Evolutionary conservation across 2,329 filamentous ascomycete species (phyloP).

Genomic region (Xenoacremonium recifei): DNA sequence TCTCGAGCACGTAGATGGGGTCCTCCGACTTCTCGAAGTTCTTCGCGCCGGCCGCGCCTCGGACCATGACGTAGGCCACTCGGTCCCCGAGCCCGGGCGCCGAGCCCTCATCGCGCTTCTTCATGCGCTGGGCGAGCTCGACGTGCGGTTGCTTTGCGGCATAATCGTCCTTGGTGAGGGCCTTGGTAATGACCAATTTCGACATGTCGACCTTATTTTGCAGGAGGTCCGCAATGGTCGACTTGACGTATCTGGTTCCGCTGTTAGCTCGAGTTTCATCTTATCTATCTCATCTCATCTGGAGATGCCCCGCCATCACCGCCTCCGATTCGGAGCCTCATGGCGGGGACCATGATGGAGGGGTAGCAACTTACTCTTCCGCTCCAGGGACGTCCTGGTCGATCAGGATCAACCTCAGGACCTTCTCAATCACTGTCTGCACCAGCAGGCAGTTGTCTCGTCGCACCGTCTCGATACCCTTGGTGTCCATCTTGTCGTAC

Average conservation of each 20-base stretch:
- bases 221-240: constrained; percentile 89
- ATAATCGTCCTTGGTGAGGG: constrained; percentile 87
- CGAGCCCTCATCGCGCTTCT: constrained; percentile 92
- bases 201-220: constrained; percentile 99
- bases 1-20: constrained; percentile 92
- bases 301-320: constrained; percentile 2
- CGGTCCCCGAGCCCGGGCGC: constrained; percentile 91
- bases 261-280: constrained; percentile 34
- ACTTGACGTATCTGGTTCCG: constrained; percentile 79
- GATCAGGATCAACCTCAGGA: constrained; percentile 91
- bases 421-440: constrained; percentile 96
- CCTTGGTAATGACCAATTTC: constrained; percentile 98
- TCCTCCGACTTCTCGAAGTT: constrained; percentile 98
- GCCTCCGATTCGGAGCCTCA: constrained; percentile 10
- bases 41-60: constrained; percentile 83
- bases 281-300: no score
- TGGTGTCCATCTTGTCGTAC: constrained; percentile 99
- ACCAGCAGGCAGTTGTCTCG: constrained; percentile 95
- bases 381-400: constrained; percentile 87
- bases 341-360: constrained; percentile 1
- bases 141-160: constrained; percentile 92
- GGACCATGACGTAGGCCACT: constrained; percentile 97
- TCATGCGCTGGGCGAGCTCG: constrained; percentile 93
- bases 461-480: constrained; percentile 97
- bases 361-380: constrained; percentile 77